phyloP scores from a whole-genome alignment of 2,329 filamentous ascomycete species.

The Hymenoscyphus infarciens region DNA sequence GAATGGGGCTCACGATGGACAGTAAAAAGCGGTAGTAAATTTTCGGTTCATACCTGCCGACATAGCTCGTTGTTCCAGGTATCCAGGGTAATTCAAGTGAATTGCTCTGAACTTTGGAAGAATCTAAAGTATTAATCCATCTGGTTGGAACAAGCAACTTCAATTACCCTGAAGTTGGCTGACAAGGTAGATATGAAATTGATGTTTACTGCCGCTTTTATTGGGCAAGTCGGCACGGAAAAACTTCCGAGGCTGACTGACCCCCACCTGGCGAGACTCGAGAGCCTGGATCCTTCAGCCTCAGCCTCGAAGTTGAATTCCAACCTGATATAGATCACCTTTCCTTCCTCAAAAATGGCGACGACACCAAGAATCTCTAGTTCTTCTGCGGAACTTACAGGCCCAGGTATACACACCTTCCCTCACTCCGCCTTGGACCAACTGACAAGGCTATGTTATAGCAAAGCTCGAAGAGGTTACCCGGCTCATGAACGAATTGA shows the following conservation, averaged over 20 bases:
- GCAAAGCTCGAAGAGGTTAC: constrained; percentile 67
- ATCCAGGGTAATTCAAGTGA: too few relatives aligned
- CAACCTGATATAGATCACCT: neutral
- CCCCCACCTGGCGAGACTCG: neutral
- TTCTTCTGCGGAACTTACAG: constrained; percentile 25
- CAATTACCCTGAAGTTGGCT: too few relatives aligned
- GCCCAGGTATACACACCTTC: constrained; percentile 20
- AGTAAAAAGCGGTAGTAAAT: too few relatives aligned
- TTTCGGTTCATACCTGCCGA: too few relatives aligned
- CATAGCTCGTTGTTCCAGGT: too few relatives aligned
- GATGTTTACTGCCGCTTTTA: too few relatives aligned
- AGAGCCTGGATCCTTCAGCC: neutral
- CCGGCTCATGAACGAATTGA: constrained; percentile 58
- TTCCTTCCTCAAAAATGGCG: neutral
- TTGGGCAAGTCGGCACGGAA: too few relatives aligned
- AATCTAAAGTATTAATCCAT: too few relatives aligned
- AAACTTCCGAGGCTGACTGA: neutral
- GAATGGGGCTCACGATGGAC: too few relatives aligned
- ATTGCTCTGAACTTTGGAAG: too few relatives aligned
- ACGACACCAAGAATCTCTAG: constrained; percentile 17
- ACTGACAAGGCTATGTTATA: constrained; percentile 34
- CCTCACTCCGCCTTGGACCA: constrained; percentile 8
- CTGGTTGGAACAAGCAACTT: too few relatives aligned
- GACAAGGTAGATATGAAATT: too few relatives aligned
- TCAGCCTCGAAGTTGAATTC: neutral